phyloP scores from a whole-genome alignment of 208 protist genomes.

The Crithidia fasciculata region DNA sequence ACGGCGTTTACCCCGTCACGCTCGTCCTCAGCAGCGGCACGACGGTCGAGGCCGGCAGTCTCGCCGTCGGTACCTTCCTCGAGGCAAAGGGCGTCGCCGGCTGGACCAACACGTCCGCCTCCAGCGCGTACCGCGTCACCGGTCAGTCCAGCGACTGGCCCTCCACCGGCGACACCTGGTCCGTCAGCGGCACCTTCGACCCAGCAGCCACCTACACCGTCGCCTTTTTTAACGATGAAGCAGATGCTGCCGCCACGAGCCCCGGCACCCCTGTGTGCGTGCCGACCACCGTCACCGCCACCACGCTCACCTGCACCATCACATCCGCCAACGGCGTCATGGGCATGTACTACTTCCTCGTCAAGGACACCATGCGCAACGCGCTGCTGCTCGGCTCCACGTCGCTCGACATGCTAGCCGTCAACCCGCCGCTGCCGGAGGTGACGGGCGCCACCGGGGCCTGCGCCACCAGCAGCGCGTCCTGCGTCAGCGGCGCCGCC shows the following conservation, averaged over 20 bases:
- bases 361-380: conserved; percentile 24
- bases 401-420: conserved; percentile 22
- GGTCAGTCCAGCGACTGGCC: conserved; percentile 29
- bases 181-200: conserved; percentile 38
- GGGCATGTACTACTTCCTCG: conserved; percentile 40
- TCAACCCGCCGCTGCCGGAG: conserved; percentile 33
- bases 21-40: conserved; percentile 11
- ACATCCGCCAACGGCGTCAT: conserved; percentile 16
- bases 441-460: conserved; percentile 29
- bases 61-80: conserved; percentile 10
- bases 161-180: conserved; percentile 37
- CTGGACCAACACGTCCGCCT: conserved; percentile 12
- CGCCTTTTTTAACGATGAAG: too few relatives aligned
- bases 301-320: conserved; percentile 35
- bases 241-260: too few relatives aligned
- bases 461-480: conserved; percentile 16
- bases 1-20: conserved; percentile 29
- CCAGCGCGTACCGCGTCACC: conserved; percentile 16
- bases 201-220: conserved; percentile 26
- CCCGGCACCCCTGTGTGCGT: conserved; percentile 14
- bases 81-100: neutral
- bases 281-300: conserved; percentile 9
- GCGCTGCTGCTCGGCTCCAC: conserved; percentile 32
- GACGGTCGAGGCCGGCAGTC: conserved; percentile 19
- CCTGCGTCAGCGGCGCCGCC: too few relatives aligned